These are phyloP conservation scores for Malus orientalis DNA, from an alignment of 306 rosid species.

Conservation along the genomic window DNA sequence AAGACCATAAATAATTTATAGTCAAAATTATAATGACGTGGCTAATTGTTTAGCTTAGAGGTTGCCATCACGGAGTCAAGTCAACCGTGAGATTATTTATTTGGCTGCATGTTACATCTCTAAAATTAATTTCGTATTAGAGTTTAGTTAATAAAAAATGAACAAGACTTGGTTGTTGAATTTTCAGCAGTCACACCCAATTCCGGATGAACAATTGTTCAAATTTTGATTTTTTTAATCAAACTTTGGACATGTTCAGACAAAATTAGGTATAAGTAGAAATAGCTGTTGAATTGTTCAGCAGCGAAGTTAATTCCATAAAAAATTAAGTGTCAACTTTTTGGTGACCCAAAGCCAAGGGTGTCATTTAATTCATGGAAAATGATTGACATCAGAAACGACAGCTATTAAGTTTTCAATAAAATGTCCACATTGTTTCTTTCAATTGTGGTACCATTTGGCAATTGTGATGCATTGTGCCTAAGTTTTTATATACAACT, in stretches of 20 bases:
- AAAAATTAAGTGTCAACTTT: background rate
- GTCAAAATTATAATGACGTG: background rate
- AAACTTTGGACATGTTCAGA: too few relatives aligned
- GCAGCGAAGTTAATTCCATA: too few relatives aligned
- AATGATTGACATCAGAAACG: background rate
- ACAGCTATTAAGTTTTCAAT: background rate
- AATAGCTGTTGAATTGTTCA: too few relatives aligned
- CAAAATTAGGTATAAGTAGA: too few relatives aligned
- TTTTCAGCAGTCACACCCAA: too few relatives aligned
- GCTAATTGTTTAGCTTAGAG: background rate
- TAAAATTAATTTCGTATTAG: background rate
- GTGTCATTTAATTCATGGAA: constrained; percentile 13
- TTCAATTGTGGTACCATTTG: background rate
- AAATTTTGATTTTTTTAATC: too few relatives aligned
- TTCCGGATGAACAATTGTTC: too few relatives aligned
- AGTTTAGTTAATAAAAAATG: too few relatives aligned
- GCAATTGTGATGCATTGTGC: background rate
- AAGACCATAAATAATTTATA: background rate
- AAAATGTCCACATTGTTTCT: background rate
- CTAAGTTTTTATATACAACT: background rate
- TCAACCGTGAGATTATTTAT: background rate
- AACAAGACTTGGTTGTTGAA: too few relatives aligned
- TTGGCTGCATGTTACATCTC: background rate
- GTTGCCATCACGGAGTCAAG: background rate
- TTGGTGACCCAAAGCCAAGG: background rate